Evolutionary conservation across 306 rosid genomes (phyloP).

Genomic region (Castanea mollissima): DNA sequence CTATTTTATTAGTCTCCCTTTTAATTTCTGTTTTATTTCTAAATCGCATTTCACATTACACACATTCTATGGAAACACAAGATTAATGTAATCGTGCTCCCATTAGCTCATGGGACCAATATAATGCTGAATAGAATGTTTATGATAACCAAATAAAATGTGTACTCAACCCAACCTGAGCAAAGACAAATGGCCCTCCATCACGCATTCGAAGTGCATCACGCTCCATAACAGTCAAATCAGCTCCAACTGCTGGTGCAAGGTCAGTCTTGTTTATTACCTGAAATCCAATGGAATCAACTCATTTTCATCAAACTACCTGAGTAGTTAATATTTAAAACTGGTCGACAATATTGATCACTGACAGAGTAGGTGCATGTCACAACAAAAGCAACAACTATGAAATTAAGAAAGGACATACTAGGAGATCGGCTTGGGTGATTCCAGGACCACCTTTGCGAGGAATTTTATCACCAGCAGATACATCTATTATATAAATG

Average conservation of each 20-base stretch:
- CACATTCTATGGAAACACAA: background rate
- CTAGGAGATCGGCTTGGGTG: slow-evolving; percentile 98
- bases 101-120: no score
- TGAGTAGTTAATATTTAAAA: background rate
- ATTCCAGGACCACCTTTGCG: slow-evolving; percentile 99
- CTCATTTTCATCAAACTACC: slow-evolving; percentile 7
- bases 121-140: background rate
- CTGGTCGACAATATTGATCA: background rate
- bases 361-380: background rate
- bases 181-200: slow-evolving; percentile 95
- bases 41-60: background rate
- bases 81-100: background rate
- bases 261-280: slow-evolving; percentile 97
- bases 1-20: background rate
- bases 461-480: slow-evolving; percentile 98
- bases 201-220: slow-evolving; percentile 98
- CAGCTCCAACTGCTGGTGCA: slow-evolving; percentile 95
- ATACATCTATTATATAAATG: slow-evolving; percentile 93
- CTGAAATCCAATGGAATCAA: slow-evolving; percentile 34
- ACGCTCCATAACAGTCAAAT: slow-evolving; percentile 84
- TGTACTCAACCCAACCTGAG: slow-evolving; percentile 62
- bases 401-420: slow-evolving; percentile 34
- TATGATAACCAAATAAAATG: background rate
- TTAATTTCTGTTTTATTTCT: background rate
- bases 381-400: slow-evolving; percentile 2